A percentile compares a stretch with the other conserved stretches of the same genome.
Conservation (phyloP, 2,329 filamentous ascomycete genomes). For the Fusarium xyrophilum region DNA sequence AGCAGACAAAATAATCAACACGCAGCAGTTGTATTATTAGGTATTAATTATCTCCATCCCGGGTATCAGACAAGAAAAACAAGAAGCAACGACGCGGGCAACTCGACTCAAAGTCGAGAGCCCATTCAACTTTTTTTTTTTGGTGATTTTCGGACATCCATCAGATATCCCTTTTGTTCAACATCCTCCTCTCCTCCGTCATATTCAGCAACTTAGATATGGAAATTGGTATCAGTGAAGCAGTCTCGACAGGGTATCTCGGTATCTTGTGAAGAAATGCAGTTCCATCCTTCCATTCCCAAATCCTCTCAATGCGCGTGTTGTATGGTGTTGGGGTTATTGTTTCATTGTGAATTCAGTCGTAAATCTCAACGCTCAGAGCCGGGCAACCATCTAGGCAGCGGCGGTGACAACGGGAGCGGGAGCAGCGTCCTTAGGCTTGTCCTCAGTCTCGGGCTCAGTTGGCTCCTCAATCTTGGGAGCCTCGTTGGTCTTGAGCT, state of each 20-base stretch:
- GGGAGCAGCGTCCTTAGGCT: constrained; percentile 51
- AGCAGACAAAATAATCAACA: constrained; percentile 37
- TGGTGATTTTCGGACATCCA: constrained; percentile 23
- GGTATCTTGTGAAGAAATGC: constrained; percentile 61
- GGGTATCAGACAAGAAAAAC: constrained; percentile 51
- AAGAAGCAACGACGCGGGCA: constrained; percentile 40
- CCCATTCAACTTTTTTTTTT: constrained; percentile 36
- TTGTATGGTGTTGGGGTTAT: constrained; percentile 38
- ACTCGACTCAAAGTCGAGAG: constrained; percentile 29
- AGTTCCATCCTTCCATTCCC: constrained; percentile 59
- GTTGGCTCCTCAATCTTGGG: constrained; percentile 63
- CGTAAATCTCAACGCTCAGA: constrained; percentile 41
- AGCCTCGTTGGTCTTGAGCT: constrained; percentile 44
- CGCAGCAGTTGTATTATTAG: constrained; percentile 53
- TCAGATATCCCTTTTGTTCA: constrained; percentile 25
- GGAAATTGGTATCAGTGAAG: constrained; percentile 53
- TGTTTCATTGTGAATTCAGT: constrained; percentile 36
- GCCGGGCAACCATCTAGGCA: constrained; percentile 51
- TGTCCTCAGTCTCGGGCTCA: constrained; percentile 49
- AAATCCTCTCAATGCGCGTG: constrained; percentile 51
- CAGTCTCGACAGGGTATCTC: constrained; percentile 64
- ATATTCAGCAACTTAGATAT: constrained; percentile 41
- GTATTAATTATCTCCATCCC: constrained; percentile 52
- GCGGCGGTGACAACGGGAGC: constrained; percentile 59
- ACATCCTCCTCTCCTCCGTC: constrained; percentile 28